Conservation (phyloP, 177 flowering plant species). For the Vitis hybrid region DNA sequence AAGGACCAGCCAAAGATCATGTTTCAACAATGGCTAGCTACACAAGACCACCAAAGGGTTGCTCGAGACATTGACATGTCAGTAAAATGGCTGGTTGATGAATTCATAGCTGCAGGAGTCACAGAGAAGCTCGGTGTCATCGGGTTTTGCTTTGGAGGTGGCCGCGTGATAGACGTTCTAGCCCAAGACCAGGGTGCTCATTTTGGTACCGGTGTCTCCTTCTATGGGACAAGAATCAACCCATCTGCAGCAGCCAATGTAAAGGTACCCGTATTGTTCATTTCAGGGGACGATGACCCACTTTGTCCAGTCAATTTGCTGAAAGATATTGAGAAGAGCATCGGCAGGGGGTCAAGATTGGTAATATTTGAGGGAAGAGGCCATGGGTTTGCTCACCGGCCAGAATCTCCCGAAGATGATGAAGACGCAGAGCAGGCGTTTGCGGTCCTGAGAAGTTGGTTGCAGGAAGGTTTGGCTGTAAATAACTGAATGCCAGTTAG, state of each 20-base stretch:
- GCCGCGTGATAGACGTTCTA: conserved; percentile 58
- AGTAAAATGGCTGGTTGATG: conserved; percentile 73
- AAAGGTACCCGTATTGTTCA: conserved; percentile 62
- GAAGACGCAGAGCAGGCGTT: conserved; percentile 82
- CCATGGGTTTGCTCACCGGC: conserved; percentile 85
- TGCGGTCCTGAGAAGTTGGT: conserved; percentile 63
- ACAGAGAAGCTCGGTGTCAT: conserved; percentile 77
- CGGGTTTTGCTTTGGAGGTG: conserved; percentile 92
- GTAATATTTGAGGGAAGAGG: conserved; percentile 72
- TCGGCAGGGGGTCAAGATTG: conserved; percentile 45
- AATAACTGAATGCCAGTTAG: conserved; percentile 16
- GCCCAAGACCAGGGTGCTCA: conserved; percentile 47
- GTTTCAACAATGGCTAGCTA: conserved; percentile 55
- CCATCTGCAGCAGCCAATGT: conserved; percentile 41
- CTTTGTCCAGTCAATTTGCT: conserved; percentile 51
- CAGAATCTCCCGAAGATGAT: conserved; percentile 75
- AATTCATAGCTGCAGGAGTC: conserved; percentile 66
- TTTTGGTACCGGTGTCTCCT: conserved; percentile 69
- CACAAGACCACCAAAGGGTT: conserved; percentile 42
- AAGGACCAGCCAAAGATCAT: conserved; percentile 38
- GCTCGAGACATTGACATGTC: conserved; percentile 53
- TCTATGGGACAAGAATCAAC: conserved; percentile 77
- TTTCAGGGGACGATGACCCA: conserved; percentile 71
- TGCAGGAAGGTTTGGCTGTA: conserved; percentile 43
- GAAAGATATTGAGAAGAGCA: conserved; percentile 39